Percentiles rank a stretch among this genome's conserved stretches.
phyloP scores from a whole-genome alignment of 768 basidiomycete genomes.

The Leccinum subgranulosum region DNA sequence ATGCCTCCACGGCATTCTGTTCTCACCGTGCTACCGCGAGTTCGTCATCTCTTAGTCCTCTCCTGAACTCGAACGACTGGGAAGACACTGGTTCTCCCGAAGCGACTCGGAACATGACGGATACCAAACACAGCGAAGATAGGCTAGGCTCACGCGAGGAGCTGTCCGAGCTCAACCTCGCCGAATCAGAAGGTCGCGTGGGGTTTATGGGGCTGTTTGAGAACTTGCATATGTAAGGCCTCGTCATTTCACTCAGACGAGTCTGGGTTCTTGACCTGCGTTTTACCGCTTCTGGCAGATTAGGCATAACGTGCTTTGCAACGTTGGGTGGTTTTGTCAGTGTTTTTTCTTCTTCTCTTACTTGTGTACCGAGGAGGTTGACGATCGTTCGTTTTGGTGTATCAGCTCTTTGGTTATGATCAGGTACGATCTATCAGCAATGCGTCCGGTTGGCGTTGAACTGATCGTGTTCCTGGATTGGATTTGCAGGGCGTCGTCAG shows the following conservation, averaged over 20 bases:
- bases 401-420: slow-evolving; percentile 32
- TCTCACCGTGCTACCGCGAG: slow-evolving; percentile 7
- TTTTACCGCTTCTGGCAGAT: slow-evolving; percentile 8
- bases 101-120: slow-evolving; percentile 7
- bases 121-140: slow-evolving; percentile 1
- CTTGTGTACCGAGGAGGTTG: neutral
- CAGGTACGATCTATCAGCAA: slow-evolving; percentile 14
- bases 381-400: neutral
- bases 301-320: slow-evolving; percentile 32
- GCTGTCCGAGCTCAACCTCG: slow-evolving; percentile 9
- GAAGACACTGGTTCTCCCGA: neutral
- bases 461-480: neutral
- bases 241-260: neutral
- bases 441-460: neutral
- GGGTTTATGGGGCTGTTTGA: slow-evolving; percentile 29
- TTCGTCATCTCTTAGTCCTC: slow-evolving; percentile 16
- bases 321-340: slow-evolving; percentile 32
- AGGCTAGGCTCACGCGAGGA: neutral
- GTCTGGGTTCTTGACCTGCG: neutral
- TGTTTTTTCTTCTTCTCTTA: neutral
- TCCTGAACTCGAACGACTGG: slow-evolving; percentile 2
- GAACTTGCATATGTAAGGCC: slow-evolving; percentile 25
- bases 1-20: neutral
- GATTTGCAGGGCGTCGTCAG: slow-evolving; percentile 29
- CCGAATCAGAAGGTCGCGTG: slow-evolving; percentile 16